Percentiles rank a stretch among this genome's conserved stretches.
These are phyloP conservation scores for Stachybotrys echinatus DNA, from an alignment of 2,329 filamentous ascomycete species.

Conservation along the genomic window DNA sequence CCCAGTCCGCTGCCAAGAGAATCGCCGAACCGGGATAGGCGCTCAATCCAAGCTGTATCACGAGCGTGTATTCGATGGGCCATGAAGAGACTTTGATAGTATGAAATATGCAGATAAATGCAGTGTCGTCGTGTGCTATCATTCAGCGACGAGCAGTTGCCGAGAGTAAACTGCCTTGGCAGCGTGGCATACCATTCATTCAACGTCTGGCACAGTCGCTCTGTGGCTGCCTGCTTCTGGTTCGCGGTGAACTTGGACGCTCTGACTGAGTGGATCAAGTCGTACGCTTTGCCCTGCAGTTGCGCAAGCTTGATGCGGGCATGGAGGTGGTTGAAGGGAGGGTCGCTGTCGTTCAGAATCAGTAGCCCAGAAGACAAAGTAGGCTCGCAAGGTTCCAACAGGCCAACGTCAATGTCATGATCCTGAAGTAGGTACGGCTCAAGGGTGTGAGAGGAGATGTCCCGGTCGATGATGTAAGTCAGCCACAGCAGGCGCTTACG, in stretches of 20 bases:
- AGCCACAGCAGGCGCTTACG: no score
- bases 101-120: no score
- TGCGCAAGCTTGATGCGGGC: not conserved
- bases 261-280: not conserved
- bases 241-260: not conserved
- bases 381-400: not conserved
- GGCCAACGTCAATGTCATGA: not conserved
- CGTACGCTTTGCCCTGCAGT: not conserved
- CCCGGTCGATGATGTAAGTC: no score
- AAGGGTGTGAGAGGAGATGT: no score
- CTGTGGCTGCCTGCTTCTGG: not conserved
- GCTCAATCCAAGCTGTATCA: no score
- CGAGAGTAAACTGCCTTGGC: no score
- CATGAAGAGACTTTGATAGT: no score
- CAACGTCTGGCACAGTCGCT: not conserved
- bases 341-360: not conserved
- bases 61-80: no score
- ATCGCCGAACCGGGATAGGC: no score
- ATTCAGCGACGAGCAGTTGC: no score
- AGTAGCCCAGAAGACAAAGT: not conserved
- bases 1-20: no score
- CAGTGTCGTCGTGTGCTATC: no score
- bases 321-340: not conserved
- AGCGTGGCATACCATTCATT: not conserved
- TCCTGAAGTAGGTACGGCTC: conserved; percentile 1